Conservation (phyloP, 139 green algal species). For the Chlamydomonas incerta region DNA sequence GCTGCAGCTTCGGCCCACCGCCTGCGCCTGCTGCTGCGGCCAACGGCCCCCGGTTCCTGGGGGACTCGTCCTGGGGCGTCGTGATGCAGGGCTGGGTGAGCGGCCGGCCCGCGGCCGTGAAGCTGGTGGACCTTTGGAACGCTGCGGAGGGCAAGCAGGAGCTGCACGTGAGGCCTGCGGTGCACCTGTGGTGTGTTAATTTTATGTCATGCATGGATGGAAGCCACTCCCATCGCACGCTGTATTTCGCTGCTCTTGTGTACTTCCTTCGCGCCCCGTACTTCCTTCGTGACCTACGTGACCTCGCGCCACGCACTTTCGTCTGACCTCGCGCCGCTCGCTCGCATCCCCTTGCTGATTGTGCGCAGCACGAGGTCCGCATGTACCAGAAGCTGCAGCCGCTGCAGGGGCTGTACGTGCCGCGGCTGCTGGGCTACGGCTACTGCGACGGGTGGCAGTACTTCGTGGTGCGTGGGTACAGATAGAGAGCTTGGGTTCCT, state of each 20-base stretch:
- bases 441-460: background rate
- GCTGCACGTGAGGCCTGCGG: too few relatives aligned
- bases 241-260: background rate
- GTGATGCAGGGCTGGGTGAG: background rate
- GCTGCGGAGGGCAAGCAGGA: background rate
- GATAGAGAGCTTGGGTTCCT: background rate
- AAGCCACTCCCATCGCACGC: background rate
- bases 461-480: background rate
- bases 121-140: background rate
- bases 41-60: background rate
- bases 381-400: background rate
- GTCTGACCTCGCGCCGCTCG: background rate
- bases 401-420: background rate
- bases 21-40: too few relatives aligned
- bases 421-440: background rate
- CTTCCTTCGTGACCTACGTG: background rate
- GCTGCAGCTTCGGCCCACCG: background rate
- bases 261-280: background rate
- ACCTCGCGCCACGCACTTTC: background rate
- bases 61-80: background rate
- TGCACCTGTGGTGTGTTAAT: background rate
- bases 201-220: background rate
- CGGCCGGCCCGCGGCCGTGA: background rate
- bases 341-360: background rate
- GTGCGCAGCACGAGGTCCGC: background rate